Percentiles rank a stretch among this genome's conserved stretches.
Evolutionary conservation across 163 green algal genomes (phyloP).

Genomic region (Coccomyxa subellipsoidea): DNA sequence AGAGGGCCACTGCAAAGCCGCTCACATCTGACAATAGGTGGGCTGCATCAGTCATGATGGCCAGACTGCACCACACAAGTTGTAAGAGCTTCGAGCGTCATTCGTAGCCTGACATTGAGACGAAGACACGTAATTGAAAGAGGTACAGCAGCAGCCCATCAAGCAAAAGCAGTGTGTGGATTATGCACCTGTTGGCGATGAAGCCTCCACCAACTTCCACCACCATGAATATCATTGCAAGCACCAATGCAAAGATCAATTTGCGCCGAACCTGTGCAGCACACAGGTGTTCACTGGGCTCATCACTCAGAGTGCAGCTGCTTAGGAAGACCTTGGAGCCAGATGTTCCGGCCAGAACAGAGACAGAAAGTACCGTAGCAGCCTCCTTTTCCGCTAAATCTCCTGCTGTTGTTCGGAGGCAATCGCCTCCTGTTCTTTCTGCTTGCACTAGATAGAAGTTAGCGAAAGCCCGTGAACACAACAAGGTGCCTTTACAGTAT

Average conservation of each 20-base stretch:
- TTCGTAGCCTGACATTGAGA: too few relatives aligned
- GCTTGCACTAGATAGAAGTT: not conserved
- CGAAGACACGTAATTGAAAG: too few relatives aligned
- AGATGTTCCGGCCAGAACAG: too few relatives aligned
- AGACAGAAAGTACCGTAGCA: not conserved
- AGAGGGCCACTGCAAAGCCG: slow-evolving; percentile 80
- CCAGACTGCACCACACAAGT: slow-evolving; percentile 59
- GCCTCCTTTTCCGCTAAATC: not conserved
- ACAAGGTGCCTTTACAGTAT: not conserved
- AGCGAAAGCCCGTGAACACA: not conserved
- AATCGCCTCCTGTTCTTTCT: not conserved
- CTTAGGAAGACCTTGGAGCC: too few relatives aligned
- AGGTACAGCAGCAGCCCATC: too few relatives aligned
- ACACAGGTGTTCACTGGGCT: too few relatives aligned
- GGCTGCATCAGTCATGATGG: slow-evolving; percentile 92
- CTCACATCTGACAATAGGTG: slow-evolving; percentile 92
- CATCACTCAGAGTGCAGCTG: too few relatives aligned
- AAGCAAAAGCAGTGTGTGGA: too few relatives aligned
- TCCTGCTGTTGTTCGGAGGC: not conserved
- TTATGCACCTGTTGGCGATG: slow-evolving; percentile 64
- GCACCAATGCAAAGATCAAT: slow-evolving; percentile 62
- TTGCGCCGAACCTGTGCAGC: slow-evolving; percentile 67
- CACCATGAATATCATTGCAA: slow-evolving; percentile 83
- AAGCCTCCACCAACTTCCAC: slow-evolving; percentile 75
- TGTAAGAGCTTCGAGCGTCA: too few relatives aligned